Conservation (phyloP, 768 basidiomycete species). For the Amyloporia xantha region DNA sequence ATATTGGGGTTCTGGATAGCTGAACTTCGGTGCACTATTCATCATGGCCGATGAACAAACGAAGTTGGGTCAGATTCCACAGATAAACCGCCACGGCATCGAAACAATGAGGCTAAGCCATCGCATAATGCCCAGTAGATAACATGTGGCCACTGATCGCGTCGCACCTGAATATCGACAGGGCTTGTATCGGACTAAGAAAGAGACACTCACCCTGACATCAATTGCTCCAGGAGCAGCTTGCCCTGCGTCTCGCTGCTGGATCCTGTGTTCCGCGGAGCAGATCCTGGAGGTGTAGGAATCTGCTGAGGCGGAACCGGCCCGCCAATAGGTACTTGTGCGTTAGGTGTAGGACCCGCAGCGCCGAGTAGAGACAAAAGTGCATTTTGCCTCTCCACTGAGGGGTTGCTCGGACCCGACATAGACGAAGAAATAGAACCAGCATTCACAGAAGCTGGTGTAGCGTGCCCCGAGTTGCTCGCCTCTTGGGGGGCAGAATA, state of each 20-base stretch:
- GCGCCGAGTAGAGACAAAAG: constrained; percentile 64
- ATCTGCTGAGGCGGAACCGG: constrained; percentile 48
- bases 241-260: constrained; percentile 65
- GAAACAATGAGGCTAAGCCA: no score
- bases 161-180: no score
- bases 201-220: constrained; percentile 59
- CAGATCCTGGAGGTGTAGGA: constrained; percentile 60
- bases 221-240: constrained; percentile 71
- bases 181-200: constrained; percentile 4
- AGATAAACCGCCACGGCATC: no score
- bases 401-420: constrained; percentile 28
- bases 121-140: no score
- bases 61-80: no score
- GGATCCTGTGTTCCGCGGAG: constrained; percentile 45
- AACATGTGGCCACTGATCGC: no score
- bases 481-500: constrained; percentile 23
- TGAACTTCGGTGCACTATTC: constrained; percentile 11
- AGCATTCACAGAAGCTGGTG: constrained; percentile 35
- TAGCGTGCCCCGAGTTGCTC: constrained; percentile 35
- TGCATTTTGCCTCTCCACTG: constrained; percentile 67
- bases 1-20: constrained; percentile 8
- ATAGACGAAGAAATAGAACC: constrained; percentile 36
- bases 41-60: no score
- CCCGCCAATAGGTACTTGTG: constrained; percentile 20
- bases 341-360: constrained; percentile 30